Base-by-base conservation (phyloP, 306 rosid species). In the Geum urbanum region DNA sequence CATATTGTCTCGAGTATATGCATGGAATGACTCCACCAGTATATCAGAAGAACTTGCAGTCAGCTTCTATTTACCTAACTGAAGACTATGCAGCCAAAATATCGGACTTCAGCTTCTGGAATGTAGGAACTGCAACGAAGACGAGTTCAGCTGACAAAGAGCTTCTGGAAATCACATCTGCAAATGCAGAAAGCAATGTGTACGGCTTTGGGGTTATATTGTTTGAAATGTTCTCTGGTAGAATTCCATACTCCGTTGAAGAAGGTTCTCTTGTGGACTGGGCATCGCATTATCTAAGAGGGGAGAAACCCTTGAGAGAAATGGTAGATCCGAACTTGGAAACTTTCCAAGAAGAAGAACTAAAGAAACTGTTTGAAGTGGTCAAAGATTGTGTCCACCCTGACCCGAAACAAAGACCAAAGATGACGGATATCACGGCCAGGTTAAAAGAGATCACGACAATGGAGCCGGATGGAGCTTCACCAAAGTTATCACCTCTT, bases 21-120 rank as follows among this genome's bases (percentile, higher is more conserved):
- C 98, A 90, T 84, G 79, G 85, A 52, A 81, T 87, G 68, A 78
- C 76, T 64, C 97, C 96, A 62, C 95, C 97, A 9, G 71, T 84
- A 65, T 48, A 68, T 20, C 89, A 79, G 40, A 77, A 72, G 73
- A 84, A 81, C 80, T 81, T 94, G 52, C 78, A 71, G 16, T 90
- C 98, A 56, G 89, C 95, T 8, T 79, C 92, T 24, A 79, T 94
- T 63, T 88, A 84, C 77, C 84, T 94, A 15, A 88, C 98, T 0
- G 98, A 94, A 83, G 98, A 94, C 69, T 88, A 87, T 11, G 98
- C 98, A 6, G 94, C 97, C 41, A 89, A 94, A 70, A 15, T 90
- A 72, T 90, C 97, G 15, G 96, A 88, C 72, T 86, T 90, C 11
- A 67, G 87, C 86, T 84, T 84, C 75, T 87, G 87, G 92, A 81